Base-by-base conservation (phyloP, 768 basidiomycete species). In the Lactifluus hygrophoroides region DNA sequence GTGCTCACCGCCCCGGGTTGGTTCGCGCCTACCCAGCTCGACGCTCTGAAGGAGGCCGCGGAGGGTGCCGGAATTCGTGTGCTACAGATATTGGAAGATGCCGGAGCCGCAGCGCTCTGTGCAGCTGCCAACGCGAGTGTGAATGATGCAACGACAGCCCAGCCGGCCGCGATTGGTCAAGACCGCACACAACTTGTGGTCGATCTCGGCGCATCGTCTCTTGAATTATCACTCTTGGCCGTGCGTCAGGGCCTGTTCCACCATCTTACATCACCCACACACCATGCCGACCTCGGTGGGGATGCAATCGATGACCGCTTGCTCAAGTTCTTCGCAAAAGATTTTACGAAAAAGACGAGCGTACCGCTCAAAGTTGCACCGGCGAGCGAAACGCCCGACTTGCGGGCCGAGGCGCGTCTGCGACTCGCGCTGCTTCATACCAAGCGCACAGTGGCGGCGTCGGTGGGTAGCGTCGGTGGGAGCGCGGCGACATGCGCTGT, bases 311-410 rank as follows among this genome's bases (percentile, higher is more conserved):
- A 93, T 72, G 81, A 83, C 59, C 81, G 85, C 67, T 79, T 97
- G 42, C 83, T 96, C 74, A 86, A 87, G 60, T 90, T 89, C 76
- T 96, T 99, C 71, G 84, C 89, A 53, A 85, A 92, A 69, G 95
- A 99, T 63, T 99, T 99, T 72, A 90, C 89, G 50, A 98, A 97
- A 75, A 99, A 96, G 76, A 94, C 88, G 17, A 92, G 90, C 71
- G 80, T 80, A 23, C 74, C 85, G 0, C 76, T 96, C 43, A 73
- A 78, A 9, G 77, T 92, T 16, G 81, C 76, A 54, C 84, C 86
- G 1, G 74, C 85, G 5, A 75, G 76, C 3, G 75, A 81, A 21
- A 64, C 75, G 17, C 74, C 76, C 32, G 88, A 94, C 72, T 78
- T 83, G 66, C 89, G 96, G 23, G 90, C 94, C 0, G 87, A 92